Conservation (phyloP, 345 rosid genomes). For the Eutrema heterophyllum region DNA sequence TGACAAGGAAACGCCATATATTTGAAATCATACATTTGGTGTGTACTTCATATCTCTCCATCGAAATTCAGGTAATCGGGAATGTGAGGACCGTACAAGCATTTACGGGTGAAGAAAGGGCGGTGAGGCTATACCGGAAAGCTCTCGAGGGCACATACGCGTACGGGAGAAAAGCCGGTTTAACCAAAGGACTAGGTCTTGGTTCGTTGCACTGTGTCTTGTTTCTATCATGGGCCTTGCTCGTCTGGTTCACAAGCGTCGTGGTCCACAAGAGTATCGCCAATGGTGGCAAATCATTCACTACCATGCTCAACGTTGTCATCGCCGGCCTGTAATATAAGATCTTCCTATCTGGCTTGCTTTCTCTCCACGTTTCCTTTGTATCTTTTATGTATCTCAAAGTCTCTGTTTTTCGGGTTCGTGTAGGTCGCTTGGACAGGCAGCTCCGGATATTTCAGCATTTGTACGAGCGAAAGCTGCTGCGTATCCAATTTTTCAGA, state of each 20-base stretch:
- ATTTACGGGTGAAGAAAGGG: conserved; percentile 88
- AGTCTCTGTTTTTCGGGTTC: background rate
- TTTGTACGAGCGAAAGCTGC: conserved; percentile 81
- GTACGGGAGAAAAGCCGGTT: conserved; percentile 81
- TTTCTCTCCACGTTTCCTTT: conserved; percentile 10
- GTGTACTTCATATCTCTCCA: background rate
- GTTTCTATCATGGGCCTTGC: conserved; percentile 91
- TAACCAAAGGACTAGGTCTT: conserved; percentile 88
- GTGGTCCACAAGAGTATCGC: conserved; percentile 80
- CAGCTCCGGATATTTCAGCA: conserved; percentile 85
- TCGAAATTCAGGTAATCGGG: conserved; percentile 64
- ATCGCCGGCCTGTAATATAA: conserved; percentile 82
- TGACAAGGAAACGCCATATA: background rate
- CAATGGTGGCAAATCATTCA: conserved; percentile 87
- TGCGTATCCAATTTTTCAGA: conserved; percentile 85
- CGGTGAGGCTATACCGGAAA: conserved; percentile 59
- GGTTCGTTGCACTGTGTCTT: conserved; percentile 83
- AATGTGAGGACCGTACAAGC: conserved; percentile 98
- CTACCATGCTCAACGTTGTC: conserved; percentile 98
- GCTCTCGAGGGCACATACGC: conserved; percentile 67
- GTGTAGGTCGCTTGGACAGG: conserved; percentile 83
- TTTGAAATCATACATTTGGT: background rate
- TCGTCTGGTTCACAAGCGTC: conserved; percentile 88
- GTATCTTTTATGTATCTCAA: background rate
- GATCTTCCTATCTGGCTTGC: background rate